Base-by-base conservation (phyloP, 2,329 filamentous ascomycete species). In the Hansfordia pulvinata region DNA sequence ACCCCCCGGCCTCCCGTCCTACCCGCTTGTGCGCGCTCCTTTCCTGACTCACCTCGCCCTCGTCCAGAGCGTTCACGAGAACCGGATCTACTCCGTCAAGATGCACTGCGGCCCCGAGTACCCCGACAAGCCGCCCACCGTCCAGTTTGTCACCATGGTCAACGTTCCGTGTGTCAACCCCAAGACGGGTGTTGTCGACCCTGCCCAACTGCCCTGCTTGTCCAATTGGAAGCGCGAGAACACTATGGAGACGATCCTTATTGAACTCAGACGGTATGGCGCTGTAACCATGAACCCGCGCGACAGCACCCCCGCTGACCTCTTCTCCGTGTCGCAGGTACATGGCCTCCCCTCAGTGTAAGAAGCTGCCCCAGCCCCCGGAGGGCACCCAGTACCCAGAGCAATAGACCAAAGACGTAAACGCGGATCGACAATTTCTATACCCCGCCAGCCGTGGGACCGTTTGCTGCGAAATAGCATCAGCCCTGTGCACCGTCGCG, bases 81-180 rank as follows among this genome's bases (percentile, higher is more conserved):
- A 98, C 60, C 81, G 90, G 46, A 98, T 98, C 60, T 98, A 98
- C 67, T 92, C 84, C 41, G 70, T 98, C 44, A 92, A 88, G 57
- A 93, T 98, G 62, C 79, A 93, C 61, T 98, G 90, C 61, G 86
- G 85, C 35, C 66, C 75, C 25, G 64, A 81, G 31, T 98, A 98
- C 53, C 90, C 90, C 27, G 85, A 93, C 50, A 63, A 71, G 35
- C 90, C 90, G 23, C 90, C 90, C 1, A 75, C 78, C 27, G 82
- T 98, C 45, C 76, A 88, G 46, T 98, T 98, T 56, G 75, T 90
- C 43, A 93, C 81, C 44, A 81, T 84, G 55, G 78, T 98, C 59
- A 94, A 96, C 59, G 70, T 96, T n/a, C 90, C 90, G 15, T 93
- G 88, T 46, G 90, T 98, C 27, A 80, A 88, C 55, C 63, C 68